Evolutionary conservation across 2,329 filamentous ascomycete genomes (phyloP), one percentile per base, ranked within the genome.

Genomic region (Penicillium capsulatum): DNA sequence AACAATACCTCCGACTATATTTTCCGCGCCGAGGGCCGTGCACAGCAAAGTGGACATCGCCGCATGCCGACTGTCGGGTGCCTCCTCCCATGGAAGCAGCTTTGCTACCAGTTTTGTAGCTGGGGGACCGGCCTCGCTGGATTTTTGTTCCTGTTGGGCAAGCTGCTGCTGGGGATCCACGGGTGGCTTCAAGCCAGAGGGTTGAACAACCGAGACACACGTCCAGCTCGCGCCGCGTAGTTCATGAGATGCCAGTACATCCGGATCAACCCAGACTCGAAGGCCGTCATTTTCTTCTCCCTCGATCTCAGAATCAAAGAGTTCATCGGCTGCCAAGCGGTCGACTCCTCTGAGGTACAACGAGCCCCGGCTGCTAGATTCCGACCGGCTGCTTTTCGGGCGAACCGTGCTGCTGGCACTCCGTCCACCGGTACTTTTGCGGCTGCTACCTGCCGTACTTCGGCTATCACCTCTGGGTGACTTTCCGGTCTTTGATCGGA

Each of bases 261-360:
- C 88, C 20, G 81, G 76, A 59, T 95, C 89, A 5, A 96, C 73
- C 87, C 91, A 97, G 16, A 96, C 74, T 45, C 78, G 83, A 32
- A 96, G 71, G 8, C 75, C 76, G 30, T 74, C 67, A 47, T 76
- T 68, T 35, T 77, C 74, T 14, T 75, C 67, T 14, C 72, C 70
- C 15, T 74, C 68, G 0, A 71, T 64, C 9, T 80, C 78, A n/a
- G 81, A 76, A 42, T 89, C 84, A 54, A 96, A 94, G 78, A 82
- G 92, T 38, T 89, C 82, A 33, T 72, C 69, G 38, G 82, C 86
- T 8, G 84, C 65, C 16, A 72, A 72, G 43, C 83, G 77, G 57
- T 94, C 86, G 11, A 96, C 70, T 1, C 83, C 88, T 32, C 92
- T 77, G 31, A 97, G 74, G 57, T 94, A 95, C 22, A 95, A 64